Evolutionary conservation across 306 rosid genomes (phyloP).

Genomic region (Sechiopsis laciniata): DNA sequence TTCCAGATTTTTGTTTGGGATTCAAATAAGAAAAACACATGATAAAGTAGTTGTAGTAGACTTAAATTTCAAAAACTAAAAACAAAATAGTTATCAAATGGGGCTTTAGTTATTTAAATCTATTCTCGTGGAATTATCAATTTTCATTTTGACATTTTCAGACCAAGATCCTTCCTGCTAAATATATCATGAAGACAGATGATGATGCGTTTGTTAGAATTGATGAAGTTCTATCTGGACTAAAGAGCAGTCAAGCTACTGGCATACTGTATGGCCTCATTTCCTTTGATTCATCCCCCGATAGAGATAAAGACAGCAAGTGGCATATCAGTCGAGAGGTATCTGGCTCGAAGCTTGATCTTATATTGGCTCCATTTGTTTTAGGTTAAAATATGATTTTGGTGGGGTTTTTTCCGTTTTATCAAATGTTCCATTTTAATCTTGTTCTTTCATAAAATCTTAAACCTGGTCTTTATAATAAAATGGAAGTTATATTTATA

Average conservation of each 20-base stretch:
- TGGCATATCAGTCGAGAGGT: slow-evolving; percentile 81
- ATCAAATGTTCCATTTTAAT: background rate
- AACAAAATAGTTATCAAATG: too few relatives aligned
- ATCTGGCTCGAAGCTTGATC: slow-evolving; percentile 25
- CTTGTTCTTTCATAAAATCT: too few relatives aligned
- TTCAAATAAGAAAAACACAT: too few relatives aligned
- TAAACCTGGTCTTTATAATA: too few relatives aligned
- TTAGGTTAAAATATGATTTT: too few relatives aligned
- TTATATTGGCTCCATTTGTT: background rate
- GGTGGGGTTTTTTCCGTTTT: too few relatives aligned
- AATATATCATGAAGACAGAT: slow-evolving; percentile 89
- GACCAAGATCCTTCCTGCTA: slow-evolving; percentile 70
- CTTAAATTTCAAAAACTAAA: too few relatives aligned
- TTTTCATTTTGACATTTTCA: slow-evolving; percentile 37
- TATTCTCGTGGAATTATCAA: background rate
- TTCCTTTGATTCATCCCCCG: slow-evolving; percentile 73
- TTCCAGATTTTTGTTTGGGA: too few relatives aligned
- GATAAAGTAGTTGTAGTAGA: too few relatives aligned
- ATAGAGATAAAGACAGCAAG: slow-evolving; percentile 71
- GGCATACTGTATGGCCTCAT: slow-evolving; percentile 76
- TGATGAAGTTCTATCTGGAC: slow-evolving; percentile 72
- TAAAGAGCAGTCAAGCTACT: slow-evolving; percentile 53
- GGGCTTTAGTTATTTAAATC: background rate
- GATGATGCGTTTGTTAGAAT: slow-evolving; percentile 91
- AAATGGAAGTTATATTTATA: too few relatives aligned